Evolutionary conservation across 768 basidiomycete species (phyloP), one percentile per base, ranked within the genome.

Genomic region (Tremella yokohamensis): DNA sequence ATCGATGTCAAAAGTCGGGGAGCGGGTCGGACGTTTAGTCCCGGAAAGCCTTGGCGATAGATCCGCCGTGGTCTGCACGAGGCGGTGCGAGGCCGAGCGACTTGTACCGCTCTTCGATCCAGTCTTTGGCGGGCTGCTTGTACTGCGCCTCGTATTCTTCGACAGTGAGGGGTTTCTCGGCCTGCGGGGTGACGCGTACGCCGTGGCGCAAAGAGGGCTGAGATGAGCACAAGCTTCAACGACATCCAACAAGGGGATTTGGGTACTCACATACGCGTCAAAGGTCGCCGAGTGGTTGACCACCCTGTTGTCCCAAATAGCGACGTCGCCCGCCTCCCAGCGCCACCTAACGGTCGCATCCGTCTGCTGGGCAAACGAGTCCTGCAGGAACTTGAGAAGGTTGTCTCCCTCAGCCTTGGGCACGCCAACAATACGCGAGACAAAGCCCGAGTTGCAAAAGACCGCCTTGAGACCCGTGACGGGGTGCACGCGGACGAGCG

Each of bases 271-370:
- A 51, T 69, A 89, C 75, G 88, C 88, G 75, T 90, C 88, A 67
- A 89, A 89, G 12, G 83, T 88, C 12, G 88, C 89, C 18, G 85
- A 83, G 66, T 91, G 90, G 13, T 82, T 87, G 40, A 85, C 84
- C 58, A 88, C 52, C 74, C 88, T 81, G 75, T 90, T 90, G 68
- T 90, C 88, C 89, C 89, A 90, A 73, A 90, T 80, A n/a, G 87
- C 88, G 52, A 90, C 78, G 40, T 86, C 85, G 70, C 88, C 84
- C 38, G 80, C 78, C 70, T 86, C 82, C 89, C 89, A 90, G 51
- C 65, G 60, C 70, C 70, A 72, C 34, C 67, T 44, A 26, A 60
- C 54, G 8, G 70, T 72, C 11, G 67, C 70, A 48, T 72, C 66
- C 18, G 63, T 72, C 54, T 72, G 70, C 47, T 72, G 70, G 22